A percentile compares a stretch with the other conserved stretches of the same genome.
Conservation (phyloP, 2,329 filamentous ascomycete genomes). For the Claviceps lovelessii region DNA sequence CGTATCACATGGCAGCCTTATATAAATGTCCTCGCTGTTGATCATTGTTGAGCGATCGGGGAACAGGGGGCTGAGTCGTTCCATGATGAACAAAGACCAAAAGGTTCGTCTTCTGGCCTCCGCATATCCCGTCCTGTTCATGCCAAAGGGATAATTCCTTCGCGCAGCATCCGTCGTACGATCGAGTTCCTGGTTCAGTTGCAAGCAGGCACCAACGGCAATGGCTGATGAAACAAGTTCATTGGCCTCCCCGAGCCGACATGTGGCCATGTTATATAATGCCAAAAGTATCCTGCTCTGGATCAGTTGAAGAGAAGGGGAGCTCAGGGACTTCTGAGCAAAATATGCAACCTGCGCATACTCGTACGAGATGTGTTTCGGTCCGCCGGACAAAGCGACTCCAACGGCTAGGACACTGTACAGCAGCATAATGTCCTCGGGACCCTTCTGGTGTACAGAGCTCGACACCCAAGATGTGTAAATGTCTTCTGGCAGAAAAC, state of each 20-base stretch:
- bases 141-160: slow-evolving; percentile 37
- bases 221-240: slow-evolving; percentile 50
- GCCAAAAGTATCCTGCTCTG: slow-evolving; percentile 54
- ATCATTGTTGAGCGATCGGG: slow-evolving; percentile 40
- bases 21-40: slow-evolving; percentile 49
- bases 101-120: slow-evolving; percentile 58
- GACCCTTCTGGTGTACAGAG: slow-evolving; percentile 21
- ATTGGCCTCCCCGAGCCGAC: slow-evolving; percentile 44
- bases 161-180: slow-evolving; percentile 26
- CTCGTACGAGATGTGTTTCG: slow-evolving; percentile 22
- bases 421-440: slow-evolving; percentile 31
- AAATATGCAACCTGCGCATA: slow-evolving; percentile 41
- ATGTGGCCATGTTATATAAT: slow-evolving; percentile 49
- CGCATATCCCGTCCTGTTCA: slow-evolving; percentile 41
- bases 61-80: slow-evolving; percentile 49
- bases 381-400: slow-evolving; percentile 24
- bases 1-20: slow-evolving; percentile 49
- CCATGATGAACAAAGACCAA: slow-evolving; percentile 57
- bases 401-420: slow-evolving; percentile 30
- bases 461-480: slow-evolving; percentile 25
- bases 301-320: slow-evolving; percentile 41
- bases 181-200: slow-evolving; percentile 48
- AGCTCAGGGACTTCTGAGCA: slow-evolving; percentile 25
- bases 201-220: slow-evolving; percentile 42
- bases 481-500: slow-evolving; percentile 26